Base-by-base conservation (phyloP, 116 monocot species). In the Iris pallida region DNA sequence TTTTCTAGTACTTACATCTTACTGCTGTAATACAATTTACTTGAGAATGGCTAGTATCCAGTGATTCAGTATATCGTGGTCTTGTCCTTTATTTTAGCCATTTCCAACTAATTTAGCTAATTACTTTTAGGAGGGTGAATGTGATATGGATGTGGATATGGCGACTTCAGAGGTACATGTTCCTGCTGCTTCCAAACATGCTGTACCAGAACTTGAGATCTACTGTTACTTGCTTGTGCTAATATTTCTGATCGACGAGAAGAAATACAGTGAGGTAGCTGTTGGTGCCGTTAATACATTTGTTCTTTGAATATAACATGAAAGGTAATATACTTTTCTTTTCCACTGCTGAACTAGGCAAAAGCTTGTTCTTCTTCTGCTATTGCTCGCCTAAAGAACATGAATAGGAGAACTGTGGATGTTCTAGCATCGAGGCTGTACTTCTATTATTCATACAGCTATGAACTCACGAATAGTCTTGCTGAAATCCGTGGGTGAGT, bases 401-500 rank as follows among this genome's bases (percentile, higher is more conserved):
- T 90, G 5, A 94, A 94, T 62, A 75, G 87, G 73, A 94, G 93
- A 80, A 94, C 93, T 47, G 82, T 94, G 56, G 93, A 94, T 80
- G 85, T 90, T 17, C 57, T 94, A 47, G 87, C 94, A 45, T 85
- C 90, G 7, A 75, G 90, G 44, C 69, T 94, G 12, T 94, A 90
- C 64, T n/a, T n/a, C n/a, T n/a, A n/a, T n/a, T n/a, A n/a, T n/a
- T n/a, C n/a, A n/a, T n/a, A n/a, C n/a, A n/a, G 77, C 57, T 79
- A 94, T 71, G 90, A 94, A 75, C 82, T 87, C 52, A 87, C 94
- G 6, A 72, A 85, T 69, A 90, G 74, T 41, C 87, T 94, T 76
- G 80, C 87, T 81, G 94, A 94, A 75, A 94, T 94, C 62, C 87
- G 94, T 79, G 87, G 94, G 90, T 94, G 58, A 80, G 87, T 80